phyloP scores from a whole-genome alignment of 2,329 filamentous ascomycete species.

The Microdochium nivale region DNA sequence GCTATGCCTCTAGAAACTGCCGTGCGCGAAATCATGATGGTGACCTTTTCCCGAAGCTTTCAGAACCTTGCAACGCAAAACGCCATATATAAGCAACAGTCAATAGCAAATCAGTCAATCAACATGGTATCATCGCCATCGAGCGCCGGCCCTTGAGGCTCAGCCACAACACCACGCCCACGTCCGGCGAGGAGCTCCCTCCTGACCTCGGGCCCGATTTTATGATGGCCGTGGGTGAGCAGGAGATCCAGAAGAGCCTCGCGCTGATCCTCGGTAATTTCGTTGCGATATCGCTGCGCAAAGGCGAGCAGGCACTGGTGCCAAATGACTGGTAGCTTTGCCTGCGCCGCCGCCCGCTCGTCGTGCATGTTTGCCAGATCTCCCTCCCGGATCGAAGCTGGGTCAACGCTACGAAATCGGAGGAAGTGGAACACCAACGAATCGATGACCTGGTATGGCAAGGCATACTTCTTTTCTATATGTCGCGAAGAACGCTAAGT shows the following conservation, averaged over 20 bases:
- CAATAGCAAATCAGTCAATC: slow-evolving; percentile 35
- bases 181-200: slow-evolving; percentile 82
- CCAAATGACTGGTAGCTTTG: slow-evolving; percentile 84
- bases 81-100: background rate
- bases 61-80: background rate
- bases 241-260: slow-evolving; percentile 86
- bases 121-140: slow-evolving; percentile 92
- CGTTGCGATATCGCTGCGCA: slow-evolving; percentile 88
- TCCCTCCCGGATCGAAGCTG: slow-evolving; percentile 40
- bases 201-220: slow-evolving; percentile 85
- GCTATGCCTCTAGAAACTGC: background rate
- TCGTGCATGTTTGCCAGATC: slow-evolving; percentile 45
- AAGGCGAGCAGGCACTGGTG: slow-evolving; percentile 91
- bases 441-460: slow-evolving; percentile 92
- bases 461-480: slow-evolving; percentile 85
- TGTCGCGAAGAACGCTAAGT: background rate
- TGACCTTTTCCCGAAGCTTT: background rate
- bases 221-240: slow-evolving; percentile 72
- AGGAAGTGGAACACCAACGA: slow-evolving; percentile 94
- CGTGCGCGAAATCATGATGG: background rate
- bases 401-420: slow-evolving; percentile 68
- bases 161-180: slow-evolving; percentile 67
- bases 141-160: slow-evolving; percentile 43
- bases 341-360: slow-evolving; percentile 40
- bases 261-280: slow-evolving; percentile 90